Evolutionary conservation across 2,329 filamentous ascomycete genomes (phyloP), one percentile per base, ranked within the genome.

Genomic region (Fusarium ambrosium): DNA sequence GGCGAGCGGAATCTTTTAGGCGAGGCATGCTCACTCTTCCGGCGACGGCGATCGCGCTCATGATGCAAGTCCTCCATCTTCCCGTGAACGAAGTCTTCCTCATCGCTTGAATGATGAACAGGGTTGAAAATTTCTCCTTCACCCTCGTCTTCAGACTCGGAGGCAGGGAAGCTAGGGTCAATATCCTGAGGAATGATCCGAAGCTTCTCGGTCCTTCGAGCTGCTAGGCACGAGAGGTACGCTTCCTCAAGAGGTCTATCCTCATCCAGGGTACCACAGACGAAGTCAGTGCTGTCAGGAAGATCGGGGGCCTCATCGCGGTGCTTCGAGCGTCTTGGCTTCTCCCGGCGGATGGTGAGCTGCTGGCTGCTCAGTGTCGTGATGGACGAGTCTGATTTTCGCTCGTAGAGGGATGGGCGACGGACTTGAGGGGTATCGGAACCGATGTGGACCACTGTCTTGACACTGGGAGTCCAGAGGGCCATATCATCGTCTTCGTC

Each of bases 211-310:
- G 92, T 92, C 77, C 95, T 93, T 75, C 94, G 92, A 65, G 94
- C 92, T 79, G 95, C 93, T 68, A 97, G 89, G 78, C 93, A 95
- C 3, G 94, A 94, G 66, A 97, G 89, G 82, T 98, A 99, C 1
- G 95, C 96, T 76, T 95, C 95, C 81, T 99, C 97, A n/a, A 98
- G 85, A 4, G 95, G 95, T 53, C 95, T 92, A 80, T 99, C 97
- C 83, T 99, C 97, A 76, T 99, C 97, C 22, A 99, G 88, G 1
- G 97, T 99, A 68, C 97, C 97, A 80, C 97, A 98, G n/a, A 99
- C 97, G 76, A 99, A 99, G 82, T 99, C 97, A 16, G 97, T 98
- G 83, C 95, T 98, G 82, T 99, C 97, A 1, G 97, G 97, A 13
- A 99, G 87, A 80, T 98, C 95, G 3, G 94, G 94, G 1, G 93